Conservation (phyloP, 169 alveolate species). For the Cryptosporidium muris region DNA sequence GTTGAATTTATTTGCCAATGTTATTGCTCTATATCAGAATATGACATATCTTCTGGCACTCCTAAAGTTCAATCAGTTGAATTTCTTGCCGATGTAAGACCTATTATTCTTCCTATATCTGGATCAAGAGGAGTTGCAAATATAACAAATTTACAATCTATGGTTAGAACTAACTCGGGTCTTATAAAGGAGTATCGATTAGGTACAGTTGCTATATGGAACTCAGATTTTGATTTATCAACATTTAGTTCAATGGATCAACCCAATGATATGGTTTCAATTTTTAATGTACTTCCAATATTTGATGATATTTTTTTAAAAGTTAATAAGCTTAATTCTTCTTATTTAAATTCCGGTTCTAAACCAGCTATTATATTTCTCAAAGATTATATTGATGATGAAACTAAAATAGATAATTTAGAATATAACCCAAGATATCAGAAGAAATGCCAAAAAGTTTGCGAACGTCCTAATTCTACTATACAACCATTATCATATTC, state of each 20-base stretch:
- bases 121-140: slow-evolving; percentile 33
- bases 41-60: slow-evolving; percentile 13
- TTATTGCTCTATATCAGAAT: slow-evolving; percentile 47
- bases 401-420: slow-evolving; percentile 1
- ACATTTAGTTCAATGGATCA: slow-evolving; percentile 7
- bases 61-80: slow-evolving; percentile 34
- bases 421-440: slow-evolving; percentile 4
- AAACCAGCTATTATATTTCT: slow-evolving; percentile 31
- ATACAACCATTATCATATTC: slow-evolving; percentile 36
- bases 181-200: slow-evolving; percentile 25
- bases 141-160: slow-evolving; percentile 28
- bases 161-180: slow-evolving; percentile 5
- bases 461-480: slow-evolving; percentile 38
- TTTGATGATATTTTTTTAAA: slow-evolving; percentile 41
- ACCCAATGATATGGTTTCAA: slow-evolving; percentile 12
- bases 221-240: slow-evolving; percentile 13
- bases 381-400: neutral
- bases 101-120: neutral
- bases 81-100: slow-evolving; percentile 25
- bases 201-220: slow-evolving; percentile 63
- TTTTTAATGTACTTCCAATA: neutral
- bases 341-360: neutral
- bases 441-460: slow-evolving; percentile 27
- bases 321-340: slow-evolving; percentile 25
- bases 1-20: slow-evolving; percentile 45